Base-by-base conservation (phyloP, 805 yeast species). In the Yarrowia keelungensis region DNA sequence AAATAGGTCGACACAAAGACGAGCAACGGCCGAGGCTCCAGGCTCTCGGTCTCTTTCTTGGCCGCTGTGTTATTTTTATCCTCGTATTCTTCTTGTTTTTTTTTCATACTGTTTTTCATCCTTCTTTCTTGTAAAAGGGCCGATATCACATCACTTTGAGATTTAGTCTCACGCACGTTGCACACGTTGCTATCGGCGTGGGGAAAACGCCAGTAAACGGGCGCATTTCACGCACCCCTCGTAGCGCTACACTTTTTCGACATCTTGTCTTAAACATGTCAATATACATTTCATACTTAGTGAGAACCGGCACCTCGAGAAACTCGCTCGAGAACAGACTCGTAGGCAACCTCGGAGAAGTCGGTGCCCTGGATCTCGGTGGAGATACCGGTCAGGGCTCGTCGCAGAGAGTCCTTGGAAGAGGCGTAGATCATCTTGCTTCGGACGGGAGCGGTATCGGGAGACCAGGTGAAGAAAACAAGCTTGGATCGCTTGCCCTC, bases 281-380 rank as follows among this genome's bases (percentile, higher is more conserved):
- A 43, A 59, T 43, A 59, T 45, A 59, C 50, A 59, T 59, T 53
- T 45, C 42, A 59, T 59, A 59, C 50, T 78, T 80, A 84, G 75
- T 84, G 88, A 72, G 85, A 82, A 65, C 88, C 89, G 72, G 92
- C 90, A 77, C 91, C 93, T 81, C 88, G 89, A 79, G 92, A 86
- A 75, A 93, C 97, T 80, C 83, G 90, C 78, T 91, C 97, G 80
- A 93, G 86, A 70, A 95, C 95, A 73, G 93, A 85, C 79, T 94
- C 99, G 81, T 89, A 91, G 72, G 97, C 91, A 74, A 95, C 98
- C 85, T 95, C 99, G 71, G 96, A 89, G 82, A 88, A 93, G 81
- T 95, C 99, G 70, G 99, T 95, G 78, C 98, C 99, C 84, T 95
- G 99, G 77, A 95, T 85, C 78, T 95, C 99, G 74, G 97, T 81